phyloP scores from a whole-genome alignment of 1,284 basidiomycete species.

The Apiotrichum veenhuisii region DNA sequence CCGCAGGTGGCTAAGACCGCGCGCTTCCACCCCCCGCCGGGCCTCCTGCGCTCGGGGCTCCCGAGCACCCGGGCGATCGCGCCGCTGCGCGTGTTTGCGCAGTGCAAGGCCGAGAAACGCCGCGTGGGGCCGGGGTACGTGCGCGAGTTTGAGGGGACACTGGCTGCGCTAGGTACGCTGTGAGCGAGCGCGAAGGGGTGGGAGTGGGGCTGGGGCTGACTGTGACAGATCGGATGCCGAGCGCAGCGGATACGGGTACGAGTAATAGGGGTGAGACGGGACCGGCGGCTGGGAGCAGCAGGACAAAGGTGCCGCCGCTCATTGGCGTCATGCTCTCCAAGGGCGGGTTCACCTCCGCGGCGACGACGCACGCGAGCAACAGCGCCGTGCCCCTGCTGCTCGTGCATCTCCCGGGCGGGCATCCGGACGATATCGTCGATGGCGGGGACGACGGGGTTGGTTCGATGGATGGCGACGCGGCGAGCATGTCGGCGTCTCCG shows the following conservation, averaged over 20 bases:
- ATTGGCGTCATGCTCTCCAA: conserved; percentile 72
- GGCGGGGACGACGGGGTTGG: conserved; percentile 3
- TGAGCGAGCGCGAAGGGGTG: background rate
- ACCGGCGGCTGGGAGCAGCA: background rate
- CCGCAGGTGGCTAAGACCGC: background rate
- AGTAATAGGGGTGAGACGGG: too few relatives aligned
- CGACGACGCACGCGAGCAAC: conserved; percentile 63
- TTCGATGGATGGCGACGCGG: too few relatives aligned
- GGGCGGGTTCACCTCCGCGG: conserved; percentile 66
- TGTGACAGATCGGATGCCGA: conserved; percentile 1
- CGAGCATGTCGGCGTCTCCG: background rate
- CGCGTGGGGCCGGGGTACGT: conserved; percentile 72
- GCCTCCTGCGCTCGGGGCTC: background rate
- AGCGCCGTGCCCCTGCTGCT: conserved; percentile 69
- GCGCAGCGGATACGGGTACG: background rate
- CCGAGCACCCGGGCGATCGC: conserved; percentile 11
- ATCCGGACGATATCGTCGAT: background rate
- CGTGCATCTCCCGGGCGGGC: conserved; percentile 62
- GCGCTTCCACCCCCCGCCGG: background rate
- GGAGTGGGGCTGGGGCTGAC: too few relatives aligned
- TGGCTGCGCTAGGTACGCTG: conserved; percentile 45
- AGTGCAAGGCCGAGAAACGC: conserved; percentile 85
- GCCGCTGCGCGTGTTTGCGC: conserved; percentile 71
- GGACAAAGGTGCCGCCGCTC: conserved; percentile 21
- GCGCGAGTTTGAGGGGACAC: conserved; percentile 81